Conservation (phyloP, 2,329 filamentous ascomycete species). For the Xylariaceae sp. region DNA sequence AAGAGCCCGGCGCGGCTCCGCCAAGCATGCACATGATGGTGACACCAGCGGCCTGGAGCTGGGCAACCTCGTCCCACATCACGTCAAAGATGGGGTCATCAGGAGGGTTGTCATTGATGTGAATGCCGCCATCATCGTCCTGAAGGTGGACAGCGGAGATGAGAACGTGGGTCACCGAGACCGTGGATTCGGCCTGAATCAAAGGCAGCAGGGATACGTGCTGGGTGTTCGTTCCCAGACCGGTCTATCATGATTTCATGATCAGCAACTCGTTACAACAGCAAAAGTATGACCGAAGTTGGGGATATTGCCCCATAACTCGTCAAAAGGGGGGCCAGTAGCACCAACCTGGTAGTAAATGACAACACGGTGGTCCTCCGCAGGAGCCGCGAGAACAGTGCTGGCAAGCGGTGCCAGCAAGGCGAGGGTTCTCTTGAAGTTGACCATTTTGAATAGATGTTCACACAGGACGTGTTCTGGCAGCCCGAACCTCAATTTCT, state of each 20-base stretch:
- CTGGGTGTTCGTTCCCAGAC: conserved; percentile 37
- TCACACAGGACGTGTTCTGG: neutral
- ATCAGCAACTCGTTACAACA: neutral
- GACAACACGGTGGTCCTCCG: conserved; percentile 39
- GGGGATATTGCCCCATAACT: neutral
- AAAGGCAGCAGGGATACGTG: conserved; percentile 51
- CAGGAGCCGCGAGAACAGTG: conserved; percentile 16
- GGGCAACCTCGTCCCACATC: conserved; percentile 72
- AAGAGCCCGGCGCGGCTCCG: conserved; percentile 51
- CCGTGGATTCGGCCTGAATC: conserved; percentile 39
- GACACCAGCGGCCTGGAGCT: conserved; percentile 67
- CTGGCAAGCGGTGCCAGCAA: conserved; percentile 23
- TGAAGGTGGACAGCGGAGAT: conserved; percentile 84
- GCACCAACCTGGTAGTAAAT: conserved; percentile 25
- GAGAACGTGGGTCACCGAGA: conserved; percentile 71
- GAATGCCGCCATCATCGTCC: conserved; percentile 57
- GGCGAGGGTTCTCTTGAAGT: conserved; percentile 19
- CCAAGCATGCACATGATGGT: conserved; percentile 63
- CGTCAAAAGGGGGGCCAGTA: neutral
- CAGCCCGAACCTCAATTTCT: neutral
- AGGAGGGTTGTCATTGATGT: conserved; percentile 74
- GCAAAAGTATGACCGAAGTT: neutral
- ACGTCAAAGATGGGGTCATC: conserved; percentile 60
- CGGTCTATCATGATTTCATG: conserved; percentile 42
- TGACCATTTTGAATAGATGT: conserved; percentile 22